Percentiles rank a stretch among this genome's conserved stretches.
Conservation (phyloP, 2,329 filamentous ascomycete genomes). For the Mycosphaerella sp. region DNA sequence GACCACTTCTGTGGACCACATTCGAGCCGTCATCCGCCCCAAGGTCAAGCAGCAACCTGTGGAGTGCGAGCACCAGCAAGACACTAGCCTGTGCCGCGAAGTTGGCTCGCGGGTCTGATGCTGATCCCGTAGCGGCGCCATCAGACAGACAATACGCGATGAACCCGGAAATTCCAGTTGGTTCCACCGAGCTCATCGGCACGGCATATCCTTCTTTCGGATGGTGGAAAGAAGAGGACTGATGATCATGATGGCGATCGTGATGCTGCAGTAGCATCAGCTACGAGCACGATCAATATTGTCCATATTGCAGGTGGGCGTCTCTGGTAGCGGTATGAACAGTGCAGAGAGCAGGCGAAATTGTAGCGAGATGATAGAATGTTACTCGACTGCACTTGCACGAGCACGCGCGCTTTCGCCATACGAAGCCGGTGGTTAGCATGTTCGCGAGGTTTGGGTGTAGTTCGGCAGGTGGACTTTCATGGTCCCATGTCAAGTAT, state of each 20-base stretch:
- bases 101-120: conserved; percentile 12
- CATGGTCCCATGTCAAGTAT: neutral
- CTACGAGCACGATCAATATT: conserved; percentile 1
- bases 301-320: conserved; percentile 6
- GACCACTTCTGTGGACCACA: conserved; percentile 1
- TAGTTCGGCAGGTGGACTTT: conserved; percentile 16
- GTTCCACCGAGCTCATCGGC: conserved; percentile 1
- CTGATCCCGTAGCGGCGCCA: conserved; percentile 10
- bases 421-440: conserved; percentile 16
- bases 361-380: conserved; percentile 16
- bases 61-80: neutral
- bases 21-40: neutral
- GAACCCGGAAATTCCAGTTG: conserved; percentile 2
- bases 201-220: neutral
- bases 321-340: conserved; percentile 5
- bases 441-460: conserved; percentile 7
- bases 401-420: conserved; percentile 4
- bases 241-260: too few species aligned
- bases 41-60: neutral
- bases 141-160: conserved; percentile 2
- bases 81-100: conserved; percentile 5
- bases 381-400: conserved; percentile 3
- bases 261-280: neutral
- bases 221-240: too few species aligned
- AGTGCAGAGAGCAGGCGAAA: conserved; percentile 12